Conservation (phyloP, 2,329 filamentous ascomycete genomes). For the Calonectria pauciramosa region DNA sequence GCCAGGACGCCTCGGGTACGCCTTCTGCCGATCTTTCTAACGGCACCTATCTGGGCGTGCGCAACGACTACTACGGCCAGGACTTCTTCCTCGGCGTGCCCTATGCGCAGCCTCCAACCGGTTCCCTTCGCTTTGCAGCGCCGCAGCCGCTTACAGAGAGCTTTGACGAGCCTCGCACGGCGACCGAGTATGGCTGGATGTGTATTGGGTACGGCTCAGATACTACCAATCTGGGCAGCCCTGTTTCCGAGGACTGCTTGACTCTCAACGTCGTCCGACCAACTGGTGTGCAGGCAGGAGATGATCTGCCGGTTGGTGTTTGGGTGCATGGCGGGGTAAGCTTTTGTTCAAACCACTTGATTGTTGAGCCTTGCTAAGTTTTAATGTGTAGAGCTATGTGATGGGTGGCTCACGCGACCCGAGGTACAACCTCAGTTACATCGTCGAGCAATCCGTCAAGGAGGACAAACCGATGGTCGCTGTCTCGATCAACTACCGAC, state of each 20-base stretch:
- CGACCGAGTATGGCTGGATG: conserved; percentile 60
- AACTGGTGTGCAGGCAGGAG: conserved; percentile 44
- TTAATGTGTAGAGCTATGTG: conserved; percentile 36
- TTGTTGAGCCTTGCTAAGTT: conserved; percentile 17
- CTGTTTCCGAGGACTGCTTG: conserved; percentile 43
- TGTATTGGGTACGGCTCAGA: conserved; percentile 66
- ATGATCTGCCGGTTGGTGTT: conserved; percentile 67
- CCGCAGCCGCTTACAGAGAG: conserved; percentile 63
- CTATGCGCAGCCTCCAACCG: conserved; percentile 67
- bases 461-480: conserved; percentile 64
- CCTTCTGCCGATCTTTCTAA: conserved; percentile 47
- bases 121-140: conserved; percentile 65
- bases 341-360: neutral
- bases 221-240: conserved; percentile 34
- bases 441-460: conserved; percentile 64
- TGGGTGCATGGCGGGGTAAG: conserved; percentile 68
- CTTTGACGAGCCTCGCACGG: conserved; percentile 57
- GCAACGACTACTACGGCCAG: conserved; percentile 52
- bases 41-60: conserved; percentile 61
- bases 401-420: conserved; percentile 42
- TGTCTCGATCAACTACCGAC: conserved; percentile 65
- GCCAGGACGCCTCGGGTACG: neutral
- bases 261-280: conserved; percentile 45
- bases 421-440: conserved; percentile 73
- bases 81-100: conserved; percentile 69